Evolutionary conservation across 2,329 filamentous ascomycete genomes (phyloP).

Genomic region (Trichoderma atrobrunneum): DNA sequence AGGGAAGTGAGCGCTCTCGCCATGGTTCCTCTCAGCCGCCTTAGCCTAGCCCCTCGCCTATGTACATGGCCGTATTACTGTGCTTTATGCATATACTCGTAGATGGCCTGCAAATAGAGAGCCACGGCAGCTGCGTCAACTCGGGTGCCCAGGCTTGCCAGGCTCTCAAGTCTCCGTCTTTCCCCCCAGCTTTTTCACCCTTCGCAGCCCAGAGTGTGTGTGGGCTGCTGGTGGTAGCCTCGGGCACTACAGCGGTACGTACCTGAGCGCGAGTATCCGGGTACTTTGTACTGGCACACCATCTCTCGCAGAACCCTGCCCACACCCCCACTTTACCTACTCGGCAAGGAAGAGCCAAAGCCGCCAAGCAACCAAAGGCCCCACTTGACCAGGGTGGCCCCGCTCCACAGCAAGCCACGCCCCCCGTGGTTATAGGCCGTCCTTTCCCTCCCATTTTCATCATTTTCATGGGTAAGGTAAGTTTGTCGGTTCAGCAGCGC

Average conservation of each 20-base stretch:
- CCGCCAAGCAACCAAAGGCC: slow-evolving; percentile 6
- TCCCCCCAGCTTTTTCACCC: slow-evolving; percentile 2
- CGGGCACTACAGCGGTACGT: slow-evolving; percentile 4
- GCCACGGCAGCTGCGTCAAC: slow-evolving; percentile 1
- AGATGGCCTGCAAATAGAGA: neutral
- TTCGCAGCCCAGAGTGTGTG: slow-evolving; percentile 12
- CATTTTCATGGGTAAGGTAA: slow-evolving; percentile 44
- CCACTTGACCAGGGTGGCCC: slow-evolving; percentile 25
- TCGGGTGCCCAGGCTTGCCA: slow-evolving; percentile 3
- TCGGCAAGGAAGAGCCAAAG: slow-evolving; percentile 12
- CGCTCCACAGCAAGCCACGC: slow-evolving; percentile 27
- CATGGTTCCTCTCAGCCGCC: slow-evolving; percentile 7
- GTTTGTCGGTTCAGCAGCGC: slow-evolving; percentile 38
- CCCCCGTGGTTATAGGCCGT: slow-evolving; percentile 31
- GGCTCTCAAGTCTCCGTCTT: neutral
- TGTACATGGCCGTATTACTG: neutral
- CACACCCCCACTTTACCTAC: neutral
- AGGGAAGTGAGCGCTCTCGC: neutral
- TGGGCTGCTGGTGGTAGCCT: slow-evolving; percentile 7
- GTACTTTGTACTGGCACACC: neutral
- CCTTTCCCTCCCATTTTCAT: slow-evolving; percentile 41
- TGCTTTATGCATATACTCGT: neutral
- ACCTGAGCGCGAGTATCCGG: neutral
- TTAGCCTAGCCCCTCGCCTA: neutral
- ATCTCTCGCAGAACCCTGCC: neutral